These are phyloP conservation scores for Lactarius hatsudake DNA, from an alignment of 768 basidiomycete genomes.

Conservation along the genomic window DNA sequence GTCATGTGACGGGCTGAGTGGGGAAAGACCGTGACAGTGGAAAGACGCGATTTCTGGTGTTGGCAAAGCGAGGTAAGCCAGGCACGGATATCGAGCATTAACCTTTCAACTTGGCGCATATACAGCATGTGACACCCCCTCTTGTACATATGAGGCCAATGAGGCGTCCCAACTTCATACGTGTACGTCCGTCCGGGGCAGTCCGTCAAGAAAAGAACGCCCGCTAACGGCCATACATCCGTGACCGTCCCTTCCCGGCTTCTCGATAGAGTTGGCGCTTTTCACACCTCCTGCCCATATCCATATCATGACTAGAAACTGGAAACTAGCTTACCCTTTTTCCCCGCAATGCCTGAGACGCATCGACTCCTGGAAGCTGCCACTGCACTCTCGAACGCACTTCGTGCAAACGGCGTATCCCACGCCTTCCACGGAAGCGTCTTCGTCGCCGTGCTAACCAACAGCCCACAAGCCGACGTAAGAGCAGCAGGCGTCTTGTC, in stretches of 20 bases:
- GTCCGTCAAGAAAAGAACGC: conserved; percentile 14
- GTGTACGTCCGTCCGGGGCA: conserved; percentile 23
- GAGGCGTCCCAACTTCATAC: conserved; percentile 14
- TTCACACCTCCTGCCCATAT: conserved; percentile 18
- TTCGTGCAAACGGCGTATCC: conserved; percentile 55
- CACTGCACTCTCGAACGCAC: conserved; percentile 63
- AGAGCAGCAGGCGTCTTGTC: conserved; percentile 30
- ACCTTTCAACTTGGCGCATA: conserved; percentile 14
- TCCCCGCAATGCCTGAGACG: conserved; percentile 61
- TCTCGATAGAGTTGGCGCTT: conserved; percentile 26
- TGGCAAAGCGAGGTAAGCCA: conserved; percentile 8
- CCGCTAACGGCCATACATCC: conserved; percentile 8
- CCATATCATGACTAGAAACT: conserved; percentile 53
- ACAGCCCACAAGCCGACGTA: conserved; percentile 64
- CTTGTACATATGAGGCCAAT: conserved; percentile 17
- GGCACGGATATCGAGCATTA: conserved; percentile 20
- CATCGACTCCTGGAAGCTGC: conserved; percentile 77
- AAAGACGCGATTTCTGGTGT: conserved; percentile 13
- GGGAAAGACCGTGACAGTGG: background rate
- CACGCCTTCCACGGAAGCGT: conserved; percentile 83
- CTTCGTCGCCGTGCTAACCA: conserved; percentile 66
- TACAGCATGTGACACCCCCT: conserved; percentile 23
- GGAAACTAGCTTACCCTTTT: conserved; percentile 36
- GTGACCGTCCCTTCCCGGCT: conserved; percentile 16
- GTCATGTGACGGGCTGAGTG: conserved; percentile 20